Evolutionary conservation across 2,329 filamentous ascomycete species (phyloP).

Genomic region (Sporothrix luriei): DNA sequence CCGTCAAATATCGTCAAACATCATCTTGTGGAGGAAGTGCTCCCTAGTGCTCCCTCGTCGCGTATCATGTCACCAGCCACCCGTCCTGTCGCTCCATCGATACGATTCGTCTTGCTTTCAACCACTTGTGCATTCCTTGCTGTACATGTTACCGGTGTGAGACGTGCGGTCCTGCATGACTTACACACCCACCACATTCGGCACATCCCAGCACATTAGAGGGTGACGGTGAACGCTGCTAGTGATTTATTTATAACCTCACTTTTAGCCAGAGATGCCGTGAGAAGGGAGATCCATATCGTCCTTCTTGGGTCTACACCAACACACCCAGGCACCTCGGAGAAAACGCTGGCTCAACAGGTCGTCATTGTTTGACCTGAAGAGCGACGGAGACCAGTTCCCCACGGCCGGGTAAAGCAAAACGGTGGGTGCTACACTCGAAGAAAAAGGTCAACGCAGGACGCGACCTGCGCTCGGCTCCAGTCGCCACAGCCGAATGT

Average conservation of each 20-base stretch:
- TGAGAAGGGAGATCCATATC: not conserved
- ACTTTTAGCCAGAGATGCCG: conserved; percentile 2
- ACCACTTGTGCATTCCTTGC: not conserved
- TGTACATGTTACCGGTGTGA: not conserved
- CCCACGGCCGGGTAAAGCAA: conserved; percentile 6
- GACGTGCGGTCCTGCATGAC: not conserved
- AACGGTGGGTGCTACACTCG: not conserved
- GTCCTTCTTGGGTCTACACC: not conserved
- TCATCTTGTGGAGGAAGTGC: not conserved
- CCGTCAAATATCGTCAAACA: too few relatives aligned
- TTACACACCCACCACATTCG: not conserved
- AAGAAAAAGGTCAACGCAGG: not conserved
- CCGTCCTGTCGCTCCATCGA: not conserved
- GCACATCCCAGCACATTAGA: not conserved
- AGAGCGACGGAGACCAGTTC: not conserved
- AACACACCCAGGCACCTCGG: not conserved
- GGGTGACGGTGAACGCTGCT: too few relatives aligned
- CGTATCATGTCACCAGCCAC: not conserved
- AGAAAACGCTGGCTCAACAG: not conserved
- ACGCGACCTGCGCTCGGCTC: not conserved
- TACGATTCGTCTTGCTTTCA: not conserved
- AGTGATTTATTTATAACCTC: not conserved
- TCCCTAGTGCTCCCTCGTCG: not conserved
- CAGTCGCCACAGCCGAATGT: too few relatives aligned
- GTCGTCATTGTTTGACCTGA: not conserved